Evolutionary conservation across 805 yeast species (phyloP), one percentile per base, ranked within the genome.

Genomic region (Wickerhamiella lipophila): DNA sequence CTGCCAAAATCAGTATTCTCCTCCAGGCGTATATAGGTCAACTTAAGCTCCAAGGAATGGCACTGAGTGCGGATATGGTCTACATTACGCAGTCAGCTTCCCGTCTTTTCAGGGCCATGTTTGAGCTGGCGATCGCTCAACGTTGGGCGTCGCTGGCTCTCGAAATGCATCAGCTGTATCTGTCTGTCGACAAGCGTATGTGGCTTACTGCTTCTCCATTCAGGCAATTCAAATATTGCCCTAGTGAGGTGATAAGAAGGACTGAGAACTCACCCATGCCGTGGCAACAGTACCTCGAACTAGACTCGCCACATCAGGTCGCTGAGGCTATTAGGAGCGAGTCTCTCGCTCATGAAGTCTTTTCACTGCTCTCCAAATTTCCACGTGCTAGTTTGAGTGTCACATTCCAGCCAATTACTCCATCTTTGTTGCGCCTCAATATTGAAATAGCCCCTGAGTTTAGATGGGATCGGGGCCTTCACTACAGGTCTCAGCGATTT

Each of bases 71-170:
- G 0, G 99, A 92, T 67, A 86, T 88, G 95, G 72, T 85, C 2
- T 92, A 84, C 60, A 77, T 92, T 36, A 83, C 92, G 0, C 97
- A 92, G 63, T 85, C 94, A 36, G 96, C 96, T 0, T 89, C 94
- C 2, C 74, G 99, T 60, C 64, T 92, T 34, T 69, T 88, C 49
- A 68, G 96, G 50, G 96, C 97, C 0, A 74, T 94, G 53, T 78
- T 75, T 61, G 96, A 89, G 59, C 76, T 92, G 29, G 75, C 83
- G 8, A 56, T 83, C 42, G 69, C 72, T 47, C 83, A 79, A 55
- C 72, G 74, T 9, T 87, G 95, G 94, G 72, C 95, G 0, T 60
- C 68, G 18, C 62, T 82, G 12, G 69, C 94, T 0, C 74, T 72
- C 54, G 52, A 65, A 1, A 59, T 81, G 1, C 69, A 87, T 11